Evolutionary conservation across 2,329 filamentous ascomycete species (phyloP).

Genomic region (Ascochyta rabiei): DNA sequence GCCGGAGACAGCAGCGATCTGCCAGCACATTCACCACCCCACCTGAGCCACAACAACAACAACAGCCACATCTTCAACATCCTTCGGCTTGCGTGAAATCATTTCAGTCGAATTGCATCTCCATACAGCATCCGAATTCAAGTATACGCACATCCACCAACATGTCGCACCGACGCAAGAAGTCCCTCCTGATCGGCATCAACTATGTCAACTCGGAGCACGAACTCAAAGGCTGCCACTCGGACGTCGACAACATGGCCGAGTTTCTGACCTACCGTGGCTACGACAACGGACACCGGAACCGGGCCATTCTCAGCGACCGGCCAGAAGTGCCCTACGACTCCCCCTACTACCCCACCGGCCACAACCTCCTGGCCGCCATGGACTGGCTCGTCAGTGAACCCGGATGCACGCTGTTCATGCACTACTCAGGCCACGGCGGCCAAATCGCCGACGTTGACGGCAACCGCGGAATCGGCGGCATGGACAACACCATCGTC

Average conservation of each 20-base stretch:
- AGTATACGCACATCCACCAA: no score
- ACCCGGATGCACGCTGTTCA: conserved; percentile 59
- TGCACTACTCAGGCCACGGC: conserved; percentile 66
- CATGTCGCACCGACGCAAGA: conserved; percentile 32
- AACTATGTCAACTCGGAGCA: conserved; percentile 57
- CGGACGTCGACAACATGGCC: conserved; percentile 57
- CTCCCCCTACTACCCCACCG: conserved; percentile 48
- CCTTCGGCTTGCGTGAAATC: background rate
- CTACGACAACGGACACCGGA: conserved; percentile 50
- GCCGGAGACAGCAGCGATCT: conserved; percentile 18
- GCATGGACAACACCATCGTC: conserved; percentile 59
- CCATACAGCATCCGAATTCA: no score
- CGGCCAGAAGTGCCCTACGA: conserved; percentile 34
- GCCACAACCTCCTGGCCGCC: conserved; percentile 57
- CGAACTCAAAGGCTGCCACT: conserved; percentile 55
- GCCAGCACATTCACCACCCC: conserved; percentile 35
- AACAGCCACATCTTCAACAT: conserved; percentile 5
- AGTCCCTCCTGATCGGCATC: conserved; percentile 61
- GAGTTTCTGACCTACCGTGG: conserved; percentile 54
- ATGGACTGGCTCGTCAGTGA: conserved; percentile 64
- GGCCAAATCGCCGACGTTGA: conserved; percentile 58
- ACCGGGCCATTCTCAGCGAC: conserved; percentile 56
- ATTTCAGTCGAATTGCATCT: background rate
- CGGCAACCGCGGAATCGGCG: conserved; percentile 42
- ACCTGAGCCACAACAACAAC: conserved; percentile 19